Conservation (phyloP, 805 yeast species). For the Cyberlindnera xylosilytica region DNA sequence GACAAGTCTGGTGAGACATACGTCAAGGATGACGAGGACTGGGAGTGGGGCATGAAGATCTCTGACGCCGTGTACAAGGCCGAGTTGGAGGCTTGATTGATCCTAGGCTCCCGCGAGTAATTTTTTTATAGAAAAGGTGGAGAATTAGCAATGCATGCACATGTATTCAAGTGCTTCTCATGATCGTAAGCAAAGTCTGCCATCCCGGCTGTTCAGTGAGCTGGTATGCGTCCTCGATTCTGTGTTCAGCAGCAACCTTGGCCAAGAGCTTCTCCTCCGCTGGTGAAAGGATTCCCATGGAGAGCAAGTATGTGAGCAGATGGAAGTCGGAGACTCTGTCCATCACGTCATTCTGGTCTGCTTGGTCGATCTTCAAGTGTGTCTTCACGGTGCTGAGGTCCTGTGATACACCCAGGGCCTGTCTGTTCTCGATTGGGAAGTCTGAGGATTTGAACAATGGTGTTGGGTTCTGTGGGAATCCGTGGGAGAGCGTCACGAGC, state of each 20-base stretch:
- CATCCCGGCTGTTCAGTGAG: slow-evolving; percentile 68
- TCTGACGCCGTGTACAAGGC: slow-evolving; percentile 30
- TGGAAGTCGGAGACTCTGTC: slow-evolving; percentile 69
- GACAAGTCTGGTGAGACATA: slow-evolving; percentile 29
- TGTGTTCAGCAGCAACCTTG: slow-evolving; percentile 42
- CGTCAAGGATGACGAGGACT: slow-evolving; percentile 30
- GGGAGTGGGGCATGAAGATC: slow-evolving; percentile 38
- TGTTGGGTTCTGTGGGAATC: slow-evolving; percentile 68
- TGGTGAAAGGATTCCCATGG: slow-evolving; percentile 53
- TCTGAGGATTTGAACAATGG: slow-evolving; percentile 47
- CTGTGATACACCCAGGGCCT: slow-evolving; percentile 69
- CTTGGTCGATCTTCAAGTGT: slow-evolving; percentile 40
- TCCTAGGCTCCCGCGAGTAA: no score
- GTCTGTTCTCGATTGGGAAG: slow-evolving; percentile 82
- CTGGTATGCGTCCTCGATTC: slow-evolving; percentile 43
- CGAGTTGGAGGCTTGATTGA: slow-evolving; percentile 12
- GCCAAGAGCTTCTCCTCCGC: slow-evolving; percentile 52
- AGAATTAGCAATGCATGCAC: no score
- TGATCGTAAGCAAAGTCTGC: slow-evolving; percentile 70
- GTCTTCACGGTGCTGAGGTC: slow-evolving; percentile 53
- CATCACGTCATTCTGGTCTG: slow-evolving; percentile 29
- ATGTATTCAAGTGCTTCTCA: slow-evolving; percentile 27
- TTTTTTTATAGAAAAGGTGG: no score
- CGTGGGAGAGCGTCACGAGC: slow-evolving; percentile 85
- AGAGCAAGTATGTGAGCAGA: slow-evolving; percentile 54